Evolutionary conservation across 306 rosid genomes (phyloP), one percentile per base, ranked within the genome.

Genomic region (Echinosophora koreensis): DNA sequence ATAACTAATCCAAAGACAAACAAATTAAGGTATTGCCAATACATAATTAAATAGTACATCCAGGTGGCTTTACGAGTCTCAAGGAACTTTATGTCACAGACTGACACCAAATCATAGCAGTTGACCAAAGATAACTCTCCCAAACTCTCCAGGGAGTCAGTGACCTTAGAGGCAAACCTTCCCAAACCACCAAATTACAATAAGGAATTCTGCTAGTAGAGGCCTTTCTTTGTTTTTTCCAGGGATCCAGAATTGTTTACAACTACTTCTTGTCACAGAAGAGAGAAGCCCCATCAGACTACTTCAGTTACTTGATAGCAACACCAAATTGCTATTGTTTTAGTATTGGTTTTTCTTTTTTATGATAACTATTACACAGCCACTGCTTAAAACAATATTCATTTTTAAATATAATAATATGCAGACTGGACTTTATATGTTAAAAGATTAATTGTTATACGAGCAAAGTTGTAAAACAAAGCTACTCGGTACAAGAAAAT

Each of bases 121-220:
- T 58, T 72, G 44, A 14, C 7, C 41, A 28, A 28, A 30, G 78
- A 59, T n/a, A 44, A 73, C 52, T 38, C 52, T 71, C 22, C 3
- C 37, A 22, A 22, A 11, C 30, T 55, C 30, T 27, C 22, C 22
- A n/a, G n/a, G n/a, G n/a, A n/a, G n/a, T n/a, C n/a, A 22, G 22
- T 22, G 1, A 22, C 22, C 22, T 22, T 22, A 0, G 22, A 56
- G 55, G 9, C 5, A 18, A 66, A 18, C 37, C 17, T 66, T 17
- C 55, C 35, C 55, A 66, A 46, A 46, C 11, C 11, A 10, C 51
- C 3, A 22, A 22, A 22, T 22, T 22, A 10, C n/a, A n/a, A n/a
- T 46, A 10, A 46, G 11, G 51, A 46, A 46, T 46, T 11, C 51
- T 46, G 51, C 5, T 12, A 12, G 5, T 46, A 3, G 22, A 56